Evolutionary conservation across 2,329 filamentous ascomycete species (phyloP).

Genomic region (Akanthomyces dipterigenus): DNA sequence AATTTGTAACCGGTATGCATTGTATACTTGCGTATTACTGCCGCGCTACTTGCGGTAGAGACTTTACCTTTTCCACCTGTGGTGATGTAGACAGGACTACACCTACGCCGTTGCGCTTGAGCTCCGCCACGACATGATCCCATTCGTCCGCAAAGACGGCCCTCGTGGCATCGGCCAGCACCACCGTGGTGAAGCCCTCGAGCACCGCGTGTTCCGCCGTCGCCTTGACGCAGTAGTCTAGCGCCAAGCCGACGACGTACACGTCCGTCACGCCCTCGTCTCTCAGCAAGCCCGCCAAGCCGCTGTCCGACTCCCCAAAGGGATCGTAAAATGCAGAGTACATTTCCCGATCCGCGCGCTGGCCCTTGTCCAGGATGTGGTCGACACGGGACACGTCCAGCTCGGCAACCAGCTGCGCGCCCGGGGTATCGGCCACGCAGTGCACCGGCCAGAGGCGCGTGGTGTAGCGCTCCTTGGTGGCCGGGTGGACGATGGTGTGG

Average conservation of each 20-base stretch:
- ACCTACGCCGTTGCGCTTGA: conserved; percentile 53
- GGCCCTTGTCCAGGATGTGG: conserved; percentile 69
- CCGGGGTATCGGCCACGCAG: conserved; percentile 69
- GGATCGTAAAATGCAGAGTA: conserved; percentile 87
- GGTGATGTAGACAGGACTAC: conserved; percentile 52
- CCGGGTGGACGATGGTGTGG: conserved; percentile 59
- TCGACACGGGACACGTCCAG: conserved; percentile 57
- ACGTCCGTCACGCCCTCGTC: conserved; percentile 63
- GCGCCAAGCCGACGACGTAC: conserved; percentile 78
- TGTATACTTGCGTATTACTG: neutral
- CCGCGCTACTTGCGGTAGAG: neutral
- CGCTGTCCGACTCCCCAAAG: conserved; percentile 59
- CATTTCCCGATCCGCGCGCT: conserved; percentile 72
- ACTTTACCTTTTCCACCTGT: conserved; percentile 47
- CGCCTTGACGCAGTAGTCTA: conserved; percentile 80
- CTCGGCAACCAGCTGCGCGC: conserved; percentile 67
- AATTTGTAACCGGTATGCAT: neutral
- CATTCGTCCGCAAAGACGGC: conserved; percentile 60
- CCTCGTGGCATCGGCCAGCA: conserved; percentile 72
- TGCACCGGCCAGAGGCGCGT: conserved; percentile 83
- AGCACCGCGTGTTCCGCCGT: conserved; percentile 72
- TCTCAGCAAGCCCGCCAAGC: conserved; percentile 53
- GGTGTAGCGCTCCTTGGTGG: conserved; percentile 55
- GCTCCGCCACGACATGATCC: conserved; percentile 45
- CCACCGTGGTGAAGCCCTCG: conserved; percentile 69